These are phyloP conservation scores for Exophiala viscosa DNA, from an alignment of 2,329 filamentous ascomycete species.

Conservation along the genomic window DNA sequence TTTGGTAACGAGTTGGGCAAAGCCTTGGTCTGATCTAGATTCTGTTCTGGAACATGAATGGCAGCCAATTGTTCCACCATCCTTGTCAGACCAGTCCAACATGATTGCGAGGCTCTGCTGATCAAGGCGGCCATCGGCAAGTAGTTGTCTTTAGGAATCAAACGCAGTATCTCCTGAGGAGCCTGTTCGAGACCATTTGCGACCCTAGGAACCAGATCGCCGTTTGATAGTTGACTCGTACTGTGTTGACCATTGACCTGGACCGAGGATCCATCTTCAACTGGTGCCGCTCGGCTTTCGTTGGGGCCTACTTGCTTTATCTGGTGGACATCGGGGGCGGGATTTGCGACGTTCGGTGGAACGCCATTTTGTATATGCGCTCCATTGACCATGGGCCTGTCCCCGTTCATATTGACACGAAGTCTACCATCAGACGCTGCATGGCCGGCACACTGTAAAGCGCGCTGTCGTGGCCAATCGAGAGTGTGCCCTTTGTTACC, in stretches of 20 bases:
- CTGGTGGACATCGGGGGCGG: constrained; percentile 1
- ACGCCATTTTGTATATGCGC: constrained; percentile 22
- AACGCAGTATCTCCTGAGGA: constrained; percentile 19
- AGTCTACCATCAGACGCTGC: constrained; percentile 21
- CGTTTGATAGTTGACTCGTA: constrained; percentile 2
- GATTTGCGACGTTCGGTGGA: constrained; percentile 6
- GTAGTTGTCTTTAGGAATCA: constrained; percentile 28
- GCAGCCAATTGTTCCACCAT: constrained; percentile 67
- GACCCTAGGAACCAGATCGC: background rate
- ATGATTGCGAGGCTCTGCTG: constrained; percentile 74
- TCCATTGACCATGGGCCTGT: constrained; percentile 22
- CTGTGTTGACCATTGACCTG: constrained; percentile 12
- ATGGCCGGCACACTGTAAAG: constrained; percentile 21
- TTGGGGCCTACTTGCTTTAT: constrained; percentile 4
- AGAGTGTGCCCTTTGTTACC: background rate
- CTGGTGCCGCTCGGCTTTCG: background rate
- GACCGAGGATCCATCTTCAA: background rate
- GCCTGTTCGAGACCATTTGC: constrained; percentile 6
- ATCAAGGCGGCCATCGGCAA: constrained; percentile 72
- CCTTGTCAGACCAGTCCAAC: constrained; percentile 72
- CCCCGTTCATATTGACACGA: constrained; percentile 27
- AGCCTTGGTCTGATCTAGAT: constrained; percentile 30
- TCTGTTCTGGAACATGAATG: constrained; percentile 57
- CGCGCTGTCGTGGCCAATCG: constrained; percentile 15
- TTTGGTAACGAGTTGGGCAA: constrained; percentile 24